phyloP scores from a whole-genome alignment of 2,329 filamentous ascomycete species.

The Diaporthe sp. region DNA sequence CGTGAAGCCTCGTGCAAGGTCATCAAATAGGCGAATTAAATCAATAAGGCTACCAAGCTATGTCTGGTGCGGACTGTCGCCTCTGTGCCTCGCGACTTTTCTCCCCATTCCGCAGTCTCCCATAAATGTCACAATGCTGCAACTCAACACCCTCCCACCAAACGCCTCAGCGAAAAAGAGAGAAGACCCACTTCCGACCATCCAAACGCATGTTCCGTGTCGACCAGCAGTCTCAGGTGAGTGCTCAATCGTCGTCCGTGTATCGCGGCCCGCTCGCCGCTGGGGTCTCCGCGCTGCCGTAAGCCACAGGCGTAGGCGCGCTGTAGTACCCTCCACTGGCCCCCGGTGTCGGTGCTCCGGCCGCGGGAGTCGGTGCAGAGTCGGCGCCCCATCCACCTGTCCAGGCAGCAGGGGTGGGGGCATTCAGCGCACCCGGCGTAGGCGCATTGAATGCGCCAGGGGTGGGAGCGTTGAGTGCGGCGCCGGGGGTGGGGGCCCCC shows the following conservation, averaged over 20 bases:
- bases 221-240: neutral
- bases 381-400: slow-evolving; percentile 72
- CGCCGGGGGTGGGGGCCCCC: slow-evolving; percentile 72
- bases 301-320: slow-evolving; percentile 76
- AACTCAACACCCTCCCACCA: neutral
- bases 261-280: slow-evolving; percentile 71
- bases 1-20: neutral
- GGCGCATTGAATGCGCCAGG: slow-evolving; percentile 78
- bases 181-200: no score
- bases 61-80: neutral
- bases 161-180: slow-evolving; percentile 11
- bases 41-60: slow-evolving; percentile 13
- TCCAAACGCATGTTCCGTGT: no score
- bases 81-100: neutral
- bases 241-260: slow-evolving; percentile 62
- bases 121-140: slow-evolving; percentile 7
- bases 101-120: neutral
- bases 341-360: slow-evolving; percentile 77
- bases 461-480: slow-evolving; percentile 76
- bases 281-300: slow-evolving; percentile 70
- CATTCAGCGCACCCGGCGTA: slow-evolving; percentile 71
- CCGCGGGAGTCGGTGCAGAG: slow-evolving; percentile 76
- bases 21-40: neutral
- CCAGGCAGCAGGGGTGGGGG: slow-evolving; percentile 79
- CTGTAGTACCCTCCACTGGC: slow-evolving; percentile 72